Base-by-base conservation (phyloP, 208 protist genomes). In the Wallacemonas sp. region DNA sequence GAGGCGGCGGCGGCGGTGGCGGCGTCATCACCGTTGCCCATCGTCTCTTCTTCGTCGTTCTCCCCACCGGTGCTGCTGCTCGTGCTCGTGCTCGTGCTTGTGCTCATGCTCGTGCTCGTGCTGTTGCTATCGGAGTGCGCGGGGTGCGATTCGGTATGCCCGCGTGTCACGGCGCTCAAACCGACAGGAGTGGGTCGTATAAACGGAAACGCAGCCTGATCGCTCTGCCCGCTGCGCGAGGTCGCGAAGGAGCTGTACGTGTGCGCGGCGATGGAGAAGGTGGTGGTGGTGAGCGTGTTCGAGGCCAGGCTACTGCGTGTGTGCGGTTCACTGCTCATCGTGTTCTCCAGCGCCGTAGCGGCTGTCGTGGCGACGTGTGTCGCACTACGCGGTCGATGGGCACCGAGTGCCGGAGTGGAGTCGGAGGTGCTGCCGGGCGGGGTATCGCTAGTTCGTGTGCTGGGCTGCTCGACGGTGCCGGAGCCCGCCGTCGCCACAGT, bases 251-350 rank as follows among this genome's bases (percentile, higher is more conserved):
- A 59, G 52, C 52, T 59, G 25, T 41, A 1, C 22, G 52, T 59
- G 32, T 26, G 52, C 7, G n/a, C 52, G 26, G 29, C 52, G 29
- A 59, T 59, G 18, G 52, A 41, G 31, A 59, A 42, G 31, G 31
- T 59, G 52, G 16, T 59, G 18, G 52, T 59, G 18, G 36, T 42
- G 5, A 59, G n/a, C 31, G 52, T 59, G 29, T 59, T 59, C 26
- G 52, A 41, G 16, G 52, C 1, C 18, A 59, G 28, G 52, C 52
- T 59, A 25, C 52, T 59, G 52, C 52, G 52, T 18, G 32, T 59
- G 52, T 36, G 4, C 29, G 32, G 12, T 29, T 59, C 52, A n/a
- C 52, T 59, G 4, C 8, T 59, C 29, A 25, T 44, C 4, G 52
- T 59, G 18, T 36, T 59, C 52, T 36, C 52, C 31, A 39, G 25